Conservation (phyloP, 768 basidiomycete species). For the Lactarius hengduanensis region DNA sequence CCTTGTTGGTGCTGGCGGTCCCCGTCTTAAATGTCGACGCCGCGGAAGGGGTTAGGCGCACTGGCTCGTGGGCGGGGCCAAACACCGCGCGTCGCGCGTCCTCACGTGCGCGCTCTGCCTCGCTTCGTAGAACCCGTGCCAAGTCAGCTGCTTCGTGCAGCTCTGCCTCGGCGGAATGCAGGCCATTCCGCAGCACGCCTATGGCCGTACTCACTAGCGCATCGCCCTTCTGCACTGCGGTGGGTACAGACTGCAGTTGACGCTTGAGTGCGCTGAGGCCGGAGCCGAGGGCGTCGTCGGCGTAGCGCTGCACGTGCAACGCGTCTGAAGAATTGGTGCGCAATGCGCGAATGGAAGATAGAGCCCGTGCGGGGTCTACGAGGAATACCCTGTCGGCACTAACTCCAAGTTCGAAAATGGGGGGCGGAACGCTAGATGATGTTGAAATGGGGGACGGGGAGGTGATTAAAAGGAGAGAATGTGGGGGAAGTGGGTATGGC, state of each 20-base stretch:
- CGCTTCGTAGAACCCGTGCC: constrained; percentile 8
- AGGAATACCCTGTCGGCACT: constrained; percentile 39
- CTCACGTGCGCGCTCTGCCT: constrained; percentile 1
- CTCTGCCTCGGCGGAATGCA: constrained; percentile 13
- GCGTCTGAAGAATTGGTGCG: constrained; percentile 46
- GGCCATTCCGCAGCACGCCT: constrained; percentile 5
- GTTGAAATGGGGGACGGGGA: constrained; percentile 29
- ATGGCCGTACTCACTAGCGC: constrained; percentile 15
- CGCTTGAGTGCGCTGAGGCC: constrained; percentile 30
- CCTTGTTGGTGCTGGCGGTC: constrained; percentile 6
- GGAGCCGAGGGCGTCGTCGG: constrained; percentile 61
- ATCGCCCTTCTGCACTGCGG: constrained; percentile 13
- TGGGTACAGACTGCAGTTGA: constrained; percentile 16
- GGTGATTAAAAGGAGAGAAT: constrained; percentile 34
- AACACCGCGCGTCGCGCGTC: constrained; percentile 18
- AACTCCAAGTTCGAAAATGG: constrained; percentile 25
- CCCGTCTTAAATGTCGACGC: not conserved
- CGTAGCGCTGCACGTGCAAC: constrained; percentile 59
- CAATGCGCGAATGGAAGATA: constrained; percentile 51
- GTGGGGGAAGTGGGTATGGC: constrained; percentile 32
- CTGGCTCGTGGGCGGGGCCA: not conserved
- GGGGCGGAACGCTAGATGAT: constrained; percentile 33
- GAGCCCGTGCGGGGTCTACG: constrained; percentile 59
- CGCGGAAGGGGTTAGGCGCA: not conserved
- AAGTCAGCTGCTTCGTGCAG: constrained; percentile 9